Conservation (phyloP, 768 basidiomycete genomes). For the Psilocybe sp. region DNA sequence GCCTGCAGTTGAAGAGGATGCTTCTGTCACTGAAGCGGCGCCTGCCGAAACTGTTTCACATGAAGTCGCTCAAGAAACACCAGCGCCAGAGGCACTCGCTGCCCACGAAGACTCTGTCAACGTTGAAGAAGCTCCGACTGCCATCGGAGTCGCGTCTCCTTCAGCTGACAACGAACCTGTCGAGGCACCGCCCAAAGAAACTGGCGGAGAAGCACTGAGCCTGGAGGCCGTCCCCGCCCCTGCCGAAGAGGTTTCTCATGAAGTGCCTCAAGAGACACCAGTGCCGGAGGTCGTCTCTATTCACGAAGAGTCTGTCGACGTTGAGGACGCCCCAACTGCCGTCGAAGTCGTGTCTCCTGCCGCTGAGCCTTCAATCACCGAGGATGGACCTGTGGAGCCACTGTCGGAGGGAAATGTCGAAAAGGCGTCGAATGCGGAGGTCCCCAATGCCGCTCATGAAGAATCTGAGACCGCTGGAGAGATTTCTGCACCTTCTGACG, state of each 20-base stretch:
- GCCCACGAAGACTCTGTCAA: background rate
- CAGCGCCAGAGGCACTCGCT: background rate
- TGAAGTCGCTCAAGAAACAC: background rate
- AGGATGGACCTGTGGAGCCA: background rate
- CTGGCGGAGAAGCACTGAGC: background rate
- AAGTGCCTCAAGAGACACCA: background rate
- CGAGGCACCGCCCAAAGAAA: background rate
- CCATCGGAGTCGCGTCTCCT: background rate
- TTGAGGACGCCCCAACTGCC: background rate
- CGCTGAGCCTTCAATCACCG: conserved; percentile 4
- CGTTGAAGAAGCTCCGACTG: background rate
- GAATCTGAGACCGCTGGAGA: too few relatives aligned
- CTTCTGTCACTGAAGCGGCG: background rate
- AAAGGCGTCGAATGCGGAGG: too few relatives aligned
- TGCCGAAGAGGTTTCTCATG: background rate
- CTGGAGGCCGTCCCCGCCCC: background rate
- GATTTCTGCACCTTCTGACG: too few relatives aligned
- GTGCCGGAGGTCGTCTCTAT: background rate
- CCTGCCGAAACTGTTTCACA: background rate
- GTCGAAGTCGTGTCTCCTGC: background rate
- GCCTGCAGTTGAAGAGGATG: background rate
- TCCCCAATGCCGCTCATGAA: too few relatives aligned
- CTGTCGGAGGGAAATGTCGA: background rate
- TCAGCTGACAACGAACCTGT: background rate
- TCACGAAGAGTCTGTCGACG: background rate